phyloP scores from a whole-genome alignment of 495 filamentous ascomycete genomes.

The Poronia punctata region DNA sequence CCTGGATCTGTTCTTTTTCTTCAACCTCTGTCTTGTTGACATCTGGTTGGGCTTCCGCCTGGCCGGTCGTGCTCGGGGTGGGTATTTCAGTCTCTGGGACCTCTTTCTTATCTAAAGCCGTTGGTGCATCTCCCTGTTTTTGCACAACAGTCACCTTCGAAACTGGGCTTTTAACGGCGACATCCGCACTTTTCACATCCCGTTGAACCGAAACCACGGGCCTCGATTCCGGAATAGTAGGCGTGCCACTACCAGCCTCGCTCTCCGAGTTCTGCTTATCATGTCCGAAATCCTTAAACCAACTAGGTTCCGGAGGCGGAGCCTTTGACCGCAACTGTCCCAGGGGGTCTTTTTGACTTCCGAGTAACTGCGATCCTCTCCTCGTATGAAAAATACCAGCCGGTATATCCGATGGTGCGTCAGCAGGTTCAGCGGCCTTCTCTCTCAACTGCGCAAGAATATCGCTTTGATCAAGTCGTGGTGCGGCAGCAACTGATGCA shows the following conservation, averaged over 20 bases:
- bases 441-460: slow-evolving; percentile 29
- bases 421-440: no score
- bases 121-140: no score
- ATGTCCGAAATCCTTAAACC: slow-evolving; percentile 27
- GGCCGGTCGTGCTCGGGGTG: no score
- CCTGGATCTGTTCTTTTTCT: slow-evolving; percentile 11
- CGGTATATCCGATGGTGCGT: slow-evolving; percentile 22
- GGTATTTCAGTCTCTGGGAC: no score
- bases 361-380: slow-evolving; percentile 27
- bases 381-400: slow-evolving; percentile 34
- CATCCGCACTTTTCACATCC: no score
- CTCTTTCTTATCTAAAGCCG: no score
- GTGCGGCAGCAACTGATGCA: not conserved
- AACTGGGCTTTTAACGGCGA: slow-evolving; percentile 6
- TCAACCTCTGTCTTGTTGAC: not conserved
- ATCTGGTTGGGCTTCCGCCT: no score
- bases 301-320: slow-evolving; percentile 16
- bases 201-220: no score
- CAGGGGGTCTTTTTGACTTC: slow-evolving; percentile 14
- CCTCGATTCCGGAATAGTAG: no score
- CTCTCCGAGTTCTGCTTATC: slow-evolving; percentile 15
- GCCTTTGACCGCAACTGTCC: slow-evolving; percentile 9
- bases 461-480: slow-evolving; percentile 29
- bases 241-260: no score
- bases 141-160: not conserved